These are phyloP conservation scores for Plectosphaerella sp. DNA, from an alignment of 2,329 filamentous ascomycete genomes.

Conservation along the genomic window DNA sequence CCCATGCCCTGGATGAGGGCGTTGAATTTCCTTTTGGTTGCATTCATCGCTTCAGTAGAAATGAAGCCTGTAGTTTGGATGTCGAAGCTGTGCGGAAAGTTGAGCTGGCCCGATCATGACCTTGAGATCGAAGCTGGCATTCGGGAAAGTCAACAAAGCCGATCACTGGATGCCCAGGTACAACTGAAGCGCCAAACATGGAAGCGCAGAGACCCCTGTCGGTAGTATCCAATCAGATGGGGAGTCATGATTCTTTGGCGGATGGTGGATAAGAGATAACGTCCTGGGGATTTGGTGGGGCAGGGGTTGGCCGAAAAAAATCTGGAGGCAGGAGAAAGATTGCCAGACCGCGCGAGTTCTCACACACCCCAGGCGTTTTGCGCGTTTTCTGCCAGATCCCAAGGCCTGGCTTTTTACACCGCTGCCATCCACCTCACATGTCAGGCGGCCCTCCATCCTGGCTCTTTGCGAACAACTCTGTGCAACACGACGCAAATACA, in stretches of 20 bases:
- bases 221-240: not conserved
- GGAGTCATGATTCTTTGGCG: not conserved
- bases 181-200: slow-evolving; percentile 5
- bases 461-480: slow-evolving; percentile 38
- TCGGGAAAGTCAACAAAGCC: slow-evolving; percentile 12
- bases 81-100: too few species aligned
- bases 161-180: slow-evolving; percentile 5
- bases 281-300: slow-evolving; percentile 1
- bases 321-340: slow-evolving; percentile 3
- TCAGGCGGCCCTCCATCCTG: slow-evolving; percentile 31
- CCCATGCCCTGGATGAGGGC: slow-evolving; percentile 65
- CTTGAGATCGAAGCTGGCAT: not conserved
- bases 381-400: not conserved
- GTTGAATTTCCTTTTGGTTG: slow-evolving; percentile 82
- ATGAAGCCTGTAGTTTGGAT: too few species aligned
- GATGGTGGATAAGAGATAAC: slow-evolving; percentile 3
- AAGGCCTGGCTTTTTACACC: not conserved
- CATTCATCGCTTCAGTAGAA: slow-evolving; percentile 50
- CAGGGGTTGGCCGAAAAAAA: slow-evolving; percentile 8
- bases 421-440: slow-evolving; percentile 19
- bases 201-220: slow-evolving; percentile 8
- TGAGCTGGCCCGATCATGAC: not conserved
- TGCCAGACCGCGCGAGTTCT: not conserved
- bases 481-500: slow-evolving; percentile 8
- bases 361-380: not conserved